A percentile compares a stretch with the other conserved stretches of the same genome.
Evolutionary conservation across 805 yeast species (phyloP).

Genomic region (Schwanniomyces polymorphus): DNA sequence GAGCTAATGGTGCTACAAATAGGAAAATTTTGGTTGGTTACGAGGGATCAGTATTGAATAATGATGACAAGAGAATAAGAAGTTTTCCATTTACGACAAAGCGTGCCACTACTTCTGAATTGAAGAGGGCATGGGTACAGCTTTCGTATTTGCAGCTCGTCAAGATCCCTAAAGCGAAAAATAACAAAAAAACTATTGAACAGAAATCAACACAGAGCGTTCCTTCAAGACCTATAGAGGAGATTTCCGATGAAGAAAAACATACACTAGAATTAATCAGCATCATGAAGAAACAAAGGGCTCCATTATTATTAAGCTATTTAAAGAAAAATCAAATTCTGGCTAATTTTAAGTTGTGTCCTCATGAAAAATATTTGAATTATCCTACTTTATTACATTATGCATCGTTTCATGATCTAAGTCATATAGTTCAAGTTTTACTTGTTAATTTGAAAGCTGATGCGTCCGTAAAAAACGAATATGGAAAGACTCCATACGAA

Average conservation of each 20-base stretch:
- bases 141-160: slow-evolving; percentile 58
- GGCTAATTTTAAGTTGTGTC: slow-evolving; percentile 55
- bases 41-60: slow-evolving; percentile 53
- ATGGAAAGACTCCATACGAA: slow-evolving; percentile 71
- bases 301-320: slow-evolving; percentile 69
- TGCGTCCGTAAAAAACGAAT: slow-evolving; percentile 55
- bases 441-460: slow-evolving; percentile 67
- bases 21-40: slow-evolving; percentile 66
- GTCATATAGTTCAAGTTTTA: slow-evolving; percentile 65
- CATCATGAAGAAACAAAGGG: slow-evolving; percentile 69
- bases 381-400: slow-evolving; percentile 79
- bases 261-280: slow-evolving; percentile 59
- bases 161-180: slow-evolving; percentile 51
- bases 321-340: slow-evolving; percentile 57
- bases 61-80: slow-evolving; percentile 61
- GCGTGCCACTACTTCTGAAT: slow-evolving; percentile 79
- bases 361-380: slow-evolving; percentile 48
- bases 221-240: slow-evolving; percentile 5
- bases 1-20: slow-evolving; percentile 77
- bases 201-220: slow-evolving; percentile 12
- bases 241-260: slow-evolving; percentile 30
- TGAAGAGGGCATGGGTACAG: slow-evolving; percentile 82
- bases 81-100: slow-evolving; percentile 86
- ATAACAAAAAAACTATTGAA: slow-evolving; percentile 18
- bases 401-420: slow-evolving; percentile 67